Conservation (phyloP, 805 yeast species). For the Suhomyces faveliae region DNA sequence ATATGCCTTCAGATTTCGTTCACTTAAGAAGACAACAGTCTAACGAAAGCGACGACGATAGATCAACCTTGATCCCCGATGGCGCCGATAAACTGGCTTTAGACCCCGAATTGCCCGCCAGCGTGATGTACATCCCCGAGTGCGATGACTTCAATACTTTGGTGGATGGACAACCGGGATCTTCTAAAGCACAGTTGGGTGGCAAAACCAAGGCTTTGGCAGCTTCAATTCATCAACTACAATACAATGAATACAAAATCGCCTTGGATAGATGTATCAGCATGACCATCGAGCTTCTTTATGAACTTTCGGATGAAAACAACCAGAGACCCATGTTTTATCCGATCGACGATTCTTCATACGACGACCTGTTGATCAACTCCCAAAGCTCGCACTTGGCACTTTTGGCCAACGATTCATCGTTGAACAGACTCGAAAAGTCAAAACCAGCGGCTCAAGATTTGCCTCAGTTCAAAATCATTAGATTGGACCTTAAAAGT, state of each 20-base stretch:
- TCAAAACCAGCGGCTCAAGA: constrained; percentile 13
- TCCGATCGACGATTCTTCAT: constrained; percentile 38
- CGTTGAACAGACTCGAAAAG: constrained; percentile 16
- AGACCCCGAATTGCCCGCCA: constrained; percentile 14
- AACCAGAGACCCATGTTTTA: constrained; percentile 59
- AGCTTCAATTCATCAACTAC: constrained; percentile 67
- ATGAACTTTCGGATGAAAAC: constrained; percentile 56
- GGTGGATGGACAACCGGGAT: constrained; percentile 23
- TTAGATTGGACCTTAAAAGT: constrained; percentile 61
- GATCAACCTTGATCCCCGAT: constrained; percentile 10
- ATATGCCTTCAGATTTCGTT: constrained; percentile 1
- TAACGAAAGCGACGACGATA: constrained; percentile 9
- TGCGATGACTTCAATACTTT: constrained; percentile 31
- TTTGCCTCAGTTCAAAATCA: constrained; percentile 51
- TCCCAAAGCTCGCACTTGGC: constrained; percentile 54
- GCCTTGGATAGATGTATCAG: constrained; percentile 62
- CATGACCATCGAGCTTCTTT: constrained; percentile 49
- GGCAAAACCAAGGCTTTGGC: constrained; percentile 24
- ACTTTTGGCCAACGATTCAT: constrained; percentile 40
- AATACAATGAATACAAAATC: constrained; percentile 70
- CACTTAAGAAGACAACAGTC: constrained; percentile 3
- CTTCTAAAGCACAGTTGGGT: background rate
- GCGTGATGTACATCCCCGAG: constrained; percentile 31
- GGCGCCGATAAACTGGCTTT: background rate
- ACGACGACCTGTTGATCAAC: constrained; percentile 38